phyloP scores from a whole-genome alignment of 179 eudicot species.

The Nepenthes alata region DNA sequence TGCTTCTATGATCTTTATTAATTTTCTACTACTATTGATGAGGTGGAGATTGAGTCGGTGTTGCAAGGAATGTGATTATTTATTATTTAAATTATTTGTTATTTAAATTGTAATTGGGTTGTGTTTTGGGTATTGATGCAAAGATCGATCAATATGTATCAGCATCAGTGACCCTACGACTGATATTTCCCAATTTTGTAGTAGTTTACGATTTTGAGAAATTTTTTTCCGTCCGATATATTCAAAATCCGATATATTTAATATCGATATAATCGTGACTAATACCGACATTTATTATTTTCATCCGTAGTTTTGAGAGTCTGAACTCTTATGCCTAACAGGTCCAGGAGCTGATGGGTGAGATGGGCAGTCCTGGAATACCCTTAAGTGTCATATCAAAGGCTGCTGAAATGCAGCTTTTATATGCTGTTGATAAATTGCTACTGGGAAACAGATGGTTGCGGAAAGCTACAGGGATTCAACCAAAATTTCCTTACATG shows the following conservation, averaged over 20 bases:
- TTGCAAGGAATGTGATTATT: neutral
- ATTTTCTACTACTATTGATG: too few species aligned
- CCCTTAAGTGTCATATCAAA: constrained; percentile 75
- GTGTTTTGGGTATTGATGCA: too few species aligned
- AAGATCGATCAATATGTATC: too few species aligned
- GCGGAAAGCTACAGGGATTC: constrained; percentile 83
- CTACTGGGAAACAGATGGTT: constrained; percentile 91
- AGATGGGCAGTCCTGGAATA: constrained; percentile 60
- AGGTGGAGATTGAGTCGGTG: too few species aligned
- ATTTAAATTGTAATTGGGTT: neutral
- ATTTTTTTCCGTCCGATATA: too few species aligned
- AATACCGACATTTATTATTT: too few species aligned
- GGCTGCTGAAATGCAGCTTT: constrained; percentile 78
- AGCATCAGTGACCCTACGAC: too few species aligned
- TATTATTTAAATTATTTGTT: neutral
- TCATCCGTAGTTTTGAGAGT: neutral
- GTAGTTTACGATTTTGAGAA: too few species aligned
- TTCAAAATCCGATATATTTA: too few species aligned
- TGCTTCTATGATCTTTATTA: too few species aligned
- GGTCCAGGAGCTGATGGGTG: constrained; percentile 84
- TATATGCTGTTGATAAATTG: constrained; percentile 60
- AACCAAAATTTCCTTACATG: constrained; percentile 84
- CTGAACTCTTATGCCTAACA: constrained; percentile 15
- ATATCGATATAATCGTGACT: too few species aligned
- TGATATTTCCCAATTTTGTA: too few species aligned